A percentile compares a stretch with the other conserved stretches of the same genome.
Conservation (phyloP, 129 eudicot species). For the Kitagawia praeruptora region DNA sequence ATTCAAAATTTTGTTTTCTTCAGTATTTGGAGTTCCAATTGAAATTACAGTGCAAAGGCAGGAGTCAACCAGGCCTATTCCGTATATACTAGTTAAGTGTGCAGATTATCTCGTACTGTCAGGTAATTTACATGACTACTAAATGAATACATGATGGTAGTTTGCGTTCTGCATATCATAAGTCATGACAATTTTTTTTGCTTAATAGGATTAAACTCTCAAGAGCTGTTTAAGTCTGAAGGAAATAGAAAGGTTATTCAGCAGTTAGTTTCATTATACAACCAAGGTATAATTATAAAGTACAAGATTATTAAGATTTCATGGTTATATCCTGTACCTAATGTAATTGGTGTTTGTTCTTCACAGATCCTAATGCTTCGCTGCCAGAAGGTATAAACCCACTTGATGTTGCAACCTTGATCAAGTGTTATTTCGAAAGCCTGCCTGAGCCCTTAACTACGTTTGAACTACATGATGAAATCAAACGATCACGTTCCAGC, state of each 20-base stretch:
- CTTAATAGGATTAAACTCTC: constrained; percentile 63
- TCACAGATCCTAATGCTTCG: constrained; percentile 64
- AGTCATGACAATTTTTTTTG: not conserved
- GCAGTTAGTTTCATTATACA: constrained; percentile 75
- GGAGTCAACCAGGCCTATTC: constrained; percentile 62
- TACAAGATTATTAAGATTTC: not conserved
- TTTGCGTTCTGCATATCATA: not conserved
- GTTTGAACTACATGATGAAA: constrained; percentile 57
- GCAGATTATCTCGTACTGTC: constrained; percentile 89
- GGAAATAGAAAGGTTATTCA: constrained; percentile 79
- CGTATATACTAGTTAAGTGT: constrained; percentile 58
- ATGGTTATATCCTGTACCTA: not conserved
- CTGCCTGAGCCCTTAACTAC: constrained; percentile 84
- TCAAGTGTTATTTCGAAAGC: constrained; percentile 89
- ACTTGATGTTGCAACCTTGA: constrained; percentile 64
- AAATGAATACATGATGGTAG: not conserved
- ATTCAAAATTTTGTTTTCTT: not conserved
- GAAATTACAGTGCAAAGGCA: constrained; percentile 82
- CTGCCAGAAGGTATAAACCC: constrained; percentile 63
- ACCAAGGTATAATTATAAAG: constrained; percentile 62
- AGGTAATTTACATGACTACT: constrained; percentile 35
- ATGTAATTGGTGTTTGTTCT: not conserved
- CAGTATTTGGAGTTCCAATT: constrained; percentile 89
- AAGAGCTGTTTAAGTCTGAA: constrained; percentile 71
- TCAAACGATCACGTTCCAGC: constrained; percentile 69